Evolutionary conservation across 2,329 filamentous ascomycete genomes (phyloP).

Genomic region (Knufia petricola): DNA sequence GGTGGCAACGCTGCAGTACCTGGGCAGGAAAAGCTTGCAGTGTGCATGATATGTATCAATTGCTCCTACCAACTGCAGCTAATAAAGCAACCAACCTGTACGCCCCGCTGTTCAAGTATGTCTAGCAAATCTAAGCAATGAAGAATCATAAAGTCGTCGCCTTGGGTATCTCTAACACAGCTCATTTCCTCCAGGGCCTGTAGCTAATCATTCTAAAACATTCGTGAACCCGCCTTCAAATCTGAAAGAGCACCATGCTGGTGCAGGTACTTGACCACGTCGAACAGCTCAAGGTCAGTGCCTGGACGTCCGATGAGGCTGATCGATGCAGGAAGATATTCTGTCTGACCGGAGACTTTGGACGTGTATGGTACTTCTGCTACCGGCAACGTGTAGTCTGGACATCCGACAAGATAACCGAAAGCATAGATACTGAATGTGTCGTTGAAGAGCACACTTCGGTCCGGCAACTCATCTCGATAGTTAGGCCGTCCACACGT

Average conservation of each 20-base stretch:
- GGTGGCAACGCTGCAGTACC: too few relatives aligned
- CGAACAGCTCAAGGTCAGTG: conserved; percentile 26
- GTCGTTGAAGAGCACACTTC: conserved; percentile 30
- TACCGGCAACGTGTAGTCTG: conserved; percentile 36
- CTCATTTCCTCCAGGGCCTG: background rate
- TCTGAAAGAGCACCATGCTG: conserved; percentile 13
- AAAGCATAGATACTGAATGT: conserved; percentile 36
- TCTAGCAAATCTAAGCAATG: background rate
- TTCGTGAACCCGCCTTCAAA: conserved; percentile 13
- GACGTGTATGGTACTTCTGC: conserved; percentile 30
- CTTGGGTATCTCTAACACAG: too few relatives aligned
- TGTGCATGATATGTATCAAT: too few relatives aligned
- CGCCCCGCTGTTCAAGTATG: too few relatives aligned
- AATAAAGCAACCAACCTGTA: too few relatives aligned
- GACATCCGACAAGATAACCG: conserved; percentile 28
- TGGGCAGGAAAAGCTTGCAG: too few relatives aligned
- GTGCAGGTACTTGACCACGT: conserved; percentile 14
- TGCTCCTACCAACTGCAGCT: too few relatives aligned
- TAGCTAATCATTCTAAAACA: conserved; percentile 2
- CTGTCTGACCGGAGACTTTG: conserved; percentile 22
- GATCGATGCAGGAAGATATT: conserved; percentile 29
- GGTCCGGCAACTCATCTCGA: conserved; percentile 14
- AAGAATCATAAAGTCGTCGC: background rate
- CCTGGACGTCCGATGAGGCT: conserved; percentile 26
- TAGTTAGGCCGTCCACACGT: conserved; percentile 16